phyloP scores from a whole-genome alignment of 768 basidiomycete genomes.

The Collybia mongolica region DNA sequence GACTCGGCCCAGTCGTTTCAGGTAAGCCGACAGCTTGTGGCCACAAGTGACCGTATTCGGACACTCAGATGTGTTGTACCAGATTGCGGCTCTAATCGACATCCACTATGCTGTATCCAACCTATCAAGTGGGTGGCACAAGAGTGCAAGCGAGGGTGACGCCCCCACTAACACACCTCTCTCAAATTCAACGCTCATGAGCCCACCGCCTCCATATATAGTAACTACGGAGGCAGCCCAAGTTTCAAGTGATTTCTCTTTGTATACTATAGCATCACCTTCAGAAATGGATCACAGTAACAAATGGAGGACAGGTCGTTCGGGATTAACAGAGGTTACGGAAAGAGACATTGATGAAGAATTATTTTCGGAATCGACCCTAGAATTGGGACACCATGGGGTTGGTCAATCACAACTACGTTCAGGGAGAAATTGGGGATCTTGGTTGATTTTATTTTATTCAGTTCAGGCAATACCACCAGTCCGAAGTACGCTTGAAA shows the following conservation, averaged over 20 bases:
- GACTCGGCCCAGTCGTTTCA: slow-evolving; percentile 49
- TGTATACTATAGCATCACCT: slow-evolving; percentile 4
- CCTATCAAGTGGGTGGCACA: slow-evolving; percentile 13
- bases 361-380: no score
- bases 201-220: slow-evolving; percentile 8
- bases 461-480: slow-evolving; percentile 50
- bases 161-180: no score
- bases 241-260: no score
- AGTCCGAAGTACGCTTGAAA: slow-evolving; percentile 42
- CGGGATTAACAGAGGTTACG: no score
- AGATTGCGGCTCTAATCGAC: slow-evolving; percentile 48
- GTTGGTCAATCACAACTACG: slow-evolving; percentile 6
- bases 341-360: no score
- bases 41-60: neutral
- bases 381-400: neutral
- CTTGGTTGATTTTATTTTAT: neutral
- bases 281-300: neutral
- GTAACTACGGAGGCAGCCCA: neutral
- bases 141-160: neutral
- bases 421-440: no score
- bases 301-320: no score
- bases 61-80: neutral
- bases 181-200: neutral
- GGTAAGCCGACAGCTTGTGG: slow-evolving; percentile 20
- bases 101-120: slow-evolving; percentile 38